Evolutionary conservation across 176 grass and related monocot genomes (phyloP).

Genomic region (Oryza rufipogon): DNA sequence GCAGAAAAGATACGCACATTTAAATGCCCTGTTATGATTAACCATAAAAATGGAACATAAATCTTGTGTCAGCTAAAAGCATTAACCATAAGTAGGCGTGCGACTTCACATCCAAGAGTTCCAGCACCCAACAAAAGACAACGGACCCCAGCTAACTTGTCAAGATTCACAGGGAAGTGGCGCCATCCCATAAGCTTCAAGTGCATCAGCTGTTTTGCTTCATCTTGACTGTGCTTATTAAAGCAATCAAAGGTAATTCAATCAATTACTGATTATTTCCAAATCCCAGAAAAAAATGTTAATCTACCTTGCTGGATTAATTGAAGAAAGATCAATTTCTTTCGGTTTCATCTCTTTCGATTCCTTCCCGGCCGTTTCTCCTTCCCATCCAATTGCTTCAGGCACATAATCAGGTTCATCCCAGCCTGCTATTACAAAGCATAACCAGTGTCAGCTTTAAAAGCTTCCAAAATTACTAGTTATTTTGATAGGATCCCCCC

Average conservation of each 20-base stretch:
- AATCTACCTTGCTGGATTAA: constrained; percentile 70
- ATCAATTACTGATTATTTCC: constrained; percentile 9
- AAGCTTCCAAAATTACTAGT: constrained; percentile 5
- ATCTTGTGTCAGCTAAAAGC: constrained; percentile 6
- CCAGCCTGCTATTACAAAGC: constrained; percentile 46
- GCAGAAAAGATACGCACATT: neutral
- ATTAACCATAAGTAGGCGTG: constrained; percentile 87
- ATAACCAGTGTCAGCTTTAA: constrained; percentile 10
- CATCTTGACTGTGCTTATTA: constrained; percentile 53
- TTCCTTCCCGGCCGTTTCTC: constrained; percentile 44
- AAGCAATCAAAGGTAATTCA: constrained; percentile 35
- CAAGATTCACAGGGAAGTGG: constrained; percentile 79
- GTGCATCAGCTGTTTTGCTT: constrained; percentile 80
- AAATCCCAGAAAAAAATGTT: neutral
- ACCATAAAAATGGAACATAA: constrained; percentile 1
- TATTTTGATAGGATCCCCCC: neutral
- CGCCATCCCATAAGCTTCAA: constrained; percentile 99
- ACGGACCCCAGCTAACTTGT: constrained; percentile 48
- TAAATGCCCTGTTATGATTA: constrained; percentile 6
- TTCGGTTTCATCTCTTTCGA: constrained; percentile 48
- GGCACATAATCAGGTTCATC: constrained; percentile 63
- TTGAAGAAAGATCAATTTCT: constrained; percentile 57
- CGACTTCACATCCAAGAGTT: constrained; percentile 91
- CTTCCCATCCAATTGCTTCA: constrained; percentile 93
- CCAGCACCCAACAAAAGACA: constrained; percentile 89